Base-by-base conservation (phyloP, 2,329 filamentous ascomycete species). In the Cladosporium oxysporum region DNA sequence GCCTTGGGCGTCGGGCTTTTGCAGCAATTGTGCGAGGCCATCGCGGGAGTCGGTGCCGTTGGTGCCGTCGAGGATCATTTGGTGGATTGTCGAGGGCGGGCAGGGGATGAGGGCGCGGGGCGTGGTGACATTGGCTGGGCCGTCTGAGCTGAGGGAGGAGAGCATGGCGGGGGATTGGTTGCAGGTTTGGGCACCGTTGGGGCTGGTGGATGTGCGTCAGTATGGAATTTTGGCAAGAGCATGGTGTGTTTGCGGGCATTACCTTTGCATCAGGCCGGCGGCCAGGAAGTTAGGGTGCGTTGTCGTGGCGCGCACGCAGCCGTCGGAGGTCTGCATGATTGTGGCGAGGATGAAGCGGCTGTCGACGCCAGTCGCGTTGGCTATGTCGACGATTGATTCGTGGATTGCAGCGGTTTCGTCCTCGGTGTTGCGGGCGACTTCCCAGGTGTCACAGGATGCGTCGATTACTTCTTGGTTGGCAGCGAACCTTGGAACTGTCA, bases 191-290 rank as follows among this genome's bases (percentile, higher is more conserved):
- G 68, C 73, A 62, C 81, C 80, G 50, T 78, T 73, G 70, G 49
- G 58, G 31, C 31, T 66, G 50, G 50, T 28, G 21, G 37, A 63
- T 31, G 29, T 31, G 8, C 8, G 8, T 31, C 8, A 31, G 18
- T 10, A 28, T 29, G 28, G 41, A 57, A 44, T 33, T 49, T 23
- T 5, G 33, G 8, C 29, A 31, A 12, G 33, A 12, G 2, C 11
- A 35, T 3, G 11, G 33, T 35, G 37, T 66, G 37, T 7, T 18
- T 11, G 62, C 80, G 79, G 53, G 78, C 71, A 70, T 80, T 80
- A 80, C 28, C 71, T 74, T 71, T 84, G 82, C 78, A 83, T 81
- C 35, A 83, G 71, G 5, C 82, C 82, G 0, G 82, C 81, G 71
- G 83, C 83, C 58, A 71, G 69, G 69, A 79, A 76, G 59, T 74